phyloP scores from a whole-genome alignment of 169 alveolate species.

The Babesia gibsoni region DNA sequence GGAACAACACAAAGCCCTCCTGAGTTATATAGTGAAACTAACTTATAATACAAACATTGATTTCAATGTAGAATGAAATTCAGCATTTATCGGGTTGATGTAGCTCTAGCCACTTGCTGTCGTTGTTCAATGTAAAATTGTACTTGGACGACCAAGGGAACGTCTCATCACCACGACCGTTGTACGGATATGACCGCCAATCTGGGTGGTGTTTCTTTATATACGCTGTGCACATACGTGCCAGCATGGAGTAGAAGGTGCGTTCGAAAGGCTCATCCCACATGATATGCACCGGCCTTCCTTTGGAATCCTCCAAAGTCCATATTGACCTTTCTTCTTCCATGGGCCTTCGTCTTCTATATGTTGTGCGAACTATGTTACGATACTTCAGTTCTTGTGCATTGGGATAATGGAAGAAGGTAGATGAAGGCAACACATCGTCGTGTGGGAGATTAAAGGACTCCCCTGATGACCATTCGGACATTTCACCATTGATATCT shows the following conservation, averaged over 20 bases:
- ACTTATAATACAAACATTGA: slow-evolving; percentile 12
- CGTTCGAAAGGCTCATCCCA: slow-evolving; percentile 79
- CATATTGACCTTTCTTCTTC: slow-evolving; percentile 68
- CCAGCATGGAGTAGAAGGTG: slow-evolving; percentile 72
- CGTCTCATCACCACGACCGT: slow-evolving; percentile 27
- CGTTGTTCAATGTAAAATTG: slow-evolving; percentile 5
- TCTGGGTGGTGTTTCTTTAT: slow-evolving; percentile 49
- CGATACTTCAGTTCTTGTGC: slow-evolving; percentile 57
- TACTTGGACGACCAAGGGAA: slow-evolving; percentile 17
- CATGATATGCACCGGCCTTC: slow-evolving; percentile 71
- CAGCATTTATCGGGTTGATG: background rate
- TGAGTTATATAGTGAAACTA: slow-evolving; percentile 3
- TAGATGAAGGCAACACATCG: slow-evolving; percentile 31
- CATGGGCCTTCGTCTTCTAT: slow-evolving; percentile 41
- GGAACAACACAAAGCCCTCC: background rate
- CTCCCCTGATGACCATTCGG: slow-evolving; percentile 8
- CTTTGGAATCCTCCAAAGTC: slow-evolving; percentile 73
- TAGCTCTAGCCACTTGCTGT: slow-evolving; percentile 18
- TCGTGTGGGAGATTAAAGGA: background rate
- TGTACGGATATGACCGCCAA: slow-evolving; percentile 51
- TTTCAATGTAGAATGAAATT: background rate
- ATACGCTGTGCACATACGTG: slow-evolving; percentile 66
- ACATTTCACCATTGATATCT: background rate
- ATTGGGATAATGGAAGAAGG: slow-evolving; percentile 46
- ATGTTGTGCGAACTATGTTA: slow-evolving; percentile 44